Percentiles rank a stretch among this genome's conserved stretches.
Conservation (phyloP, 306 rosid species). For the Potentilla sterilis region DNA sequence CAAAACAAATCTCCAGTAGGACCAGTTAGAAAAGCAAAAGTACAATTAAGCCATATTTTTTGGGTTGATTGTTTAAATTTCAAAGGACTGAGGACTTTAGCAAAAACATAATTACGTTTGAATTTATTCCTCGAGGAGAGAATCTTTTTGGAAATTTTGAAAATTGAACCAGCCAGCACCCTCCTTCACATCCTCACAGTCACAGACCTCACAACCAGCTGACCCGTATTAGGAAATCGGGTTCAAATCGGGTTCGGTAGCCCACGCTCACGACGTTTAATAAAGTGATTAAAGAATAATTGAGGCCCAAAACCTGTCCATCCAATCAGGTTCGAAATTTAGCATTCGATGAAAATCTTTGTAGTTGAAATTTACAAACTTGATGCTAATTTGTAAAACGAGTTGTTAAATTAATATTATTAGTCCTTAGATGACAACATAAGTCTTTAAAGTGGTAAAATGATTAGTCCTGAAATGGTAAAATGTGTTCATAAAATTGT, state of each 20-base stretch:
- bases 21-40: not conserved
- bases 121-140: conserved; percentile 30
- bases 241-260: not conserved
- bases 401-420: too few species aligned
- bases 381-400: too few species aligned
- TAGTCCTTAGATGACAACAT: too few species aligned
- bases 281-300: too few species aligned
- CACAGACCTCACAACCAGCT: not conserved
- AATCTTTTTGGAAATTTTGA: conserved; percentile 44
- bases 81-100: not conserved
- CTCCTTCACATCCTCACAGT: not conserved
- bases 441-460: too few species aligned
- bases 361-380: too few species aligned
- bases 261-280: too few species aligned
- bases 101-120: not conserved
- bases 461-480: too few species aligned
- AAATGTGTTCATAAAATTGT: too few species aligned
- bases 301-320: too few species aligned
- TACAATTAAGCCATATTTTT: not conserved
- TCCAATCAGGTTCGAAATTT: too few species aligned
- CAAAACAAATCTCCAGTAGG: not conserved
- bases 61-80: not conserved
- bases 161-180: conserved; percentile 12
- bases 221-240: not conserved
- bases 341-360: too few species aligned